A percentile compares a stretch with the other conserved stretches of the same genome.
phyloP scores from a whole-genome alignment of 371 early-diverging fungal species.

The Actinomucor elegans region DNA sequence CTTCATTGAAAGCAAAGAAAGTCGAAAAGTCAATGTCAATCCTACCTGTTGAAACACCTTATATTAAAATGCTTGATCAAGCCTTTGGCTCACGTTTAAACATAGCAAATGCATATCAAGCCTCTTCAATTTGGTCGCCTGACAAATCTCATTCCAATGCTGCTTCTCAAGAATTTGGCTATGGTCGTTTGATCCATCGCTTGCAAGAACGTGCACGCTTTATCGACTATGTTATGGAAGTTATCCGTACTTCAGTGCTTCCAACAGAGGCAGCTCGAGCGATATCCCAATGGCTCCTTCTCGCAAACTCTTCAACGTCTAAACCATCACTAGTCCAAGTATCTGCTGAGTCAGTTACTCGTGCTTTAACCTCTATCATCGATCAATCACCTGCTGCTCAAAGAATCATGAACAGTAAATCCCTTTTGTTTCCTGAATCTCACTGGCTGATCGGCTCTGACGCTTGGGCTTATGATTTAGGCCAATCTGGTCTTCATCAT shows the following conservation, averaged over 20 bases:
- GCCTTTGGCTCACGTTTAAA: constrained; percentile 71
- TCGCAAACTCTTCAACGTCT: constrained; percentile 52
- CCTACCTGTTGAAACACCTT: constrained; percentile 60
- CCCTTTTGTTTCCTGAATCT: constrained; percentile 52
- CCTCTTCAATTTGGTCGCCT: constrained; percentile 41
- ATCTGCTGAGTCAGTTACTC: constrained; percentile 21
- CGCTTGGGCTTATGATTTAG: constrained; percentile 80
- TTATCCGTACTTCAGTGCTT: constrained; percentile 48
- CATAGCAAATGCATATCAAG: constrained; percentile 65
- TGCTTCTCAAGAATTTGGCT: constrained; percentile 82
- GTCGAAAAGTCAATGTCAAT: neutral
- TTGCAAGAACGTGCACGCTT: constrained; percentile 69
- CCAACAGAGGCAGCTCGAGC: constrained; percentile 53
- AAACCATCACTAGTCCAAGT: constrained; percentile 29
- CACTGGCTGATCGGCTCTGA: constrained; percentile 89
- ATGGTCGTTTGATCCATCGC: constrained; percentile 66
- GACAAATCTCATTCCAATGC: constrained; percentile 26
- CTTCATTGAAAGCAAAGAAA: neutral
- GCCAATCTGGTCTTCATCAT: constrained; percentile 85
- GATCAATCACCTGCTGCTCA: constrained; percentile 6
- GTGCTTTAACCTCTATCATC: constrained; percentile 8
- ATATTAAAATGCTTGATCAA: constrained; percentile 73
- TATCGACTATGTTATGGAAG: constrained; percentile 50
- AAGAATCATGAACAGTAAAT: constrained; percentile 34
- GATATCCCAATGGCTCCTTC: constrained; percentile 65